A percentile compares a stretch with the other conserved stretches of the same genome.
Conservation (phyloP, 306 rosid species). For the Mucuna pruriens region DNA sequence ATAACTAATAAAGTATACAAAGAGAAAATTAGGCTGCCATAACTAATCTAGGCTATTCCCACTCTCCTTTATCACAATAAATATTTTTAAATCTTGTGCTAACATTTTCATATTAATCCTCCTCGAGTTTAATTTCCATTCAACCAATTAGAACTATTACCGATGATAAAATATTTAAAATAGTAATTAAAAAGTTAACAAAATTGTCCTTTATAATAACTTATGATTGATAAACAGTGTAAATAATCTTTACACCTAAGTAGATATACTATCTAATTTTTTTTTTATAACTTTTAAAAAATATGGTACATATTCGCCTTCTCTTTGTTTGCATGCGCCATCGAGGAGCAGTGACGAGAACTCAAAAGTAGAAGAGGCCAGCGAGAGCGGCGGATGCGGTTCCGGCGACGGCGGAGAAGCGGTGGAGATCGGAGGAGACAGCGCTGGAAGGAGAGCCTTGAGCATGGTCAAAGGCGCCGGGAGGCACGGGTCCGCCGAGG, state of each 20-base stretch:
- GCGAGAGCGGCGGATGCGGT: conserved; percentile 37
- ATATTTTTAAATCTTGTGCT: neutral
- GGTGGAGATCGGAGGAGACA: conserved; percentile 15
- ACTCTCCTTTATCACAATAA: neutral
- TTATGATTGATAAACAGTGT: no score
- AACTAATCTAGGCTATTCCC: neutral
- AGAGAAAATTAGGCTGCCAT: no score
- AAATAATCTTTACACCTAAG: no score
- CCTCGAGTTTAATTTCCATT: no score
- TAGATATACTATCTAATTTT: no score
- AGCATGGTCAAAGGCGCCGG: conserved; percentile 28
- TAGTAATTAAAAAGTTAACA: no score
- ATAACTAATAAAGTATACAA: neutral
- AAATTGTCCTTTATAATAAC: no score
- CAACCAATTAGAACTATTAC: no score
- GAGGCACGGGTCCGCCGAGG: conserved; percentile 58
- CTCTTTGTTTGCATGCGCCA: no score
- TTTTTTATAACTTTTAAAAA: no score
- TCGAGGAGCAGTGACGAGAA: neutral
- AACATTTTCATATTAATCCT: neutral
- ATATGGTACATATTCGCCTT: neutral
- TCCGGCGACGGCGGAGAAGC: conserved; percentile 41
- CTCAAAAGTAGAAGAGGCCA: conserved; percentile 42
- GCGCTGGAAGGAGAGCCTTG: neutral
- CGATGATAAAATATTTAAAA: no score